A percentile compares a stretch with the other conserved stretches of the same genome.
These are phyloP conservation scores for Aureobasidium sp. DNA, from an alignment of 2,329 filamentous ascomycete species.

Conservation along the genomic window DNA sequence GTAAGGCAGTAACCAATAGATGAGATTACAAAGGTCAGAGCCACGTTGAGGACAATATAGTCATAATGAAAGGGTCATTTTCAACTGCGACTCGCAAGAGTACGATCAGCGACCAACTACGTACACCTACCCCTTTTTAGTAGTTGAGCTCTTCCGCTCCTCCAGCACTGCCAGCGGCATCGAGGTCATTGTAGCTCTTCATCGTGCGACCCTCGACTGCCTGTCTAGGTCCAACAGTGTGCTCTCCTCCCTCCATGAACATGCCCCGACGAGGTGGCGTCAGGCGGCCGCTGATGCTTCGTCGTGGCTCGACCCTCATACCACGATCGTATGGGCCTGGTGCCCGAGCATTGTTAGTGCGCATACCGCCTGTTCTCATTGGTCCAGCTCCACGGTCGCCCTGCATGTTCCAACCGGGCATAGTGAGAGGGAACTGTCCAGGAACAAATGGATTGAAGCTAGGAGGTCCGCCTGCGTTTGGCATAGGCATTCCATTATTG, in stretches of 20 bases:
- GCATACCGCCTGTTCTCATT: conserved; percentile 33
- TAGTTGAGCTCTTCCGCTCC: conserved; percentile 86
- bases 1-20: too few relatives aligned
- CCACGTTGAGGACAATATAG: neutral
- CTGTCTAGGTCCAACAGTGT: conserved; percentile 74
- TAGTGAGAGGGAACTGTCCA: conserved; percentile 12
- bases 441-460: conserved; percentile 16
- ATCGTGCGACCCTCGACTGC: conserved; percentile 86
- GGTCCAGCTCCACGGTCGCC: conserved; percentile 29
- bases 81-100: neutral
- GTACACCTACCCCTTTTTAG: conserved; percentile 34
- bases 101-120: neutral
- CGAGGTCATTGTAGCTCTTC: conserved; percentile 95
- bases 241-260: conserved; percentile 64
- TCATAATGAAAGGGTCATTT: neutral
- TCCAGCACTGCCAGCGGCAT: conserved; percentile 52
- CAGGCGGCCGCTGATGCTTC: conserved; percentile 39
- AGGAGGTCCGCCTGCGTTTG: neutral
- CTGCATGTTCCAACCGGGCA: conserved; percentile 21
- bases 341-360: conserved; percentile 19
- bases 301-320: conserved; percentile 54
- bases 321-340: conserved; percentile 25
- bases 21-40: too few relatives aligned
- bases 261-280: conserved; percentile 46
- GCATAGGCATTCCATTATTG: conserved; percentile 10